Base-by-base conservation (phyloP, 441 rosid species). In the Melastoma candidum region DNA sequence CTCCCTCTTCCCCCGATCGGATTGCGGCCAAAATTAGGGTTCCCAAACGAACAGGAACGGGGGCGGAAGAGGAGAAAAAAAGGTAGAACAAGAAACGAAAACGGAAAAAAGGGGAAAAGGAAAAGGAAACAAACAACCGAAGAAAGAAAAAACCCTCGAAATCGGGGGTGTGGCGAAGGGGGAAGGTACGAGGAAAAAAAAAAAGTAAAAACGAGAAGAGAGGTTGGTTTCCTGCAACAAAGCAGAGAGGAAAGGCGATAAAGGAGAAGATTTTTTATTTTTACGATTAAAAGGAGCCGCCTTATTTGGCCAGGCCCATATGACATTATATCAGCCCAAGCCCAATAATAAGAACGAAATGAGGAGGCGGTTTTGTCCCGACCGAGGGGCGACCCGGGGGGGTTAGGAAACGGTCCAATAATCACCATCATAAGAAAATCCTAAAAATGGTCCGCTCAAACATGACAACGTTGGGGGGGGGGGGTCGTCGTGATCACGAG, bases 131-230 rank as follows among this genome's bases (percentile, higher is more conserved):
- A 6, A 7, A 11, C 3, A 1, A 41, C 7, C 17, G 32, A n/a
- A 3, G 6, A 14, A 46, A 44, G 44, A 2, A 24, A 41, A 43
- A 56, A 46, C 71, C 69, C 74, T 48, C 66, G 67, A 54, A 24
- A 12, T 63, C 13, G 67, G 54, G 61, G 66, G 68, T 10, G 10
- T 51, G 49, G 54, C 1, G 14, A 14, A 25, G 49, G 29, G 49
- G 26, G 50, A 24, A 55, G 58, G 44, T 11, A 41, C 25, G 17
- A 54, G 43, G 29, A 1, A 8, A 17, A 26, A 12, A 9, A 41
- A n/a, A 11, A 24, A 22, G 2, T 0, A 39, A 51, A 58, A 53
- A 13, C 17, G 36, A 36, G 44, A 14, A 43, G 62, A 12, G 47
- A 45, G 46, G 29, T 48, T 7, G 26, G 0, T 7, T n/a, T 11